A percentile compares a stretch with the other conserved stretches of the same genome.
These are phyloP conservation scores for Daldinia loculata DNA, from an alignment of 495 filamentous ascomycete species.

Conservation along the genomic window DNA sequence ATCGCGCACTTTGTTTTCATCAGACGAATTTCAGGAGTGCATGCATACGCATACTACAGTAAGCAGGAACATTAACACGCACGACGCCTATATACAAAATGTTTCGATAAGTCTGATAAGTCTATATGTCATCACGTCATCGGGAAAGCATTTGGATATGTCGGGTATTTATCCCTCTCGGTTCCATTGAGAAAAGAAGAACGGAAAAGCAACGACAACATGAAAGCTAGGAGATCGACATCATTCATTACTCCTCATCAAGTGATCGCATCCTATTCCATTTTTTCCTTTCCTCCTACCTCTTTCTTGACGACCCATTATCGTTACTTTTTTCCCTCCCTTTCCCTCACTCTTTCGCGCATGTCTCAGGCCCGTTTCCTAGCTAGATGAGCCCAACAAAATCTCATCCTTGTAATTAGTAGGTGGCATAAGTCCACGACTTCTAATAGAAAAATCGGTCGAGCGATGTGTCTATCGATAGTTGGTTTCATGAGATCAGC, in stretches of 20 bases:
- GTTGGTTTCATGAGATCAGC: slow-evolving; percentile 19
- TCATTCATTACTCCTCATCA: slow-evolving; percentile 37
- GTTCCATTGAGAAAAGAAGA: slow-evolving; percentile 17
- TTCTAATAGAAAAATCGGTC: slow-evolving; percentile 22
- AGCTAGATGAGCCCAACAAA: slow-evolving; percentile 20
- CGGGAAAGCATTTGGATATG: slow-evolving; percentile 2
- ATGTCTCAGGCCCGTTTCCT: slow-evolving; percentile 7
- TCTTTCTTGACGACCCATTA: slow-evolving; percentile 10
- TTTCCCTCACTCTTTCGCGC: slow-evolving; percentile 5
- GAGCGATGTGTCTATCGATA: slow-evolving; percentile 20
- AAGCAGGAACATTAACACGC: slow-evolving; percentile 34
- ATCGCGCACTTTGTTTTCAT: slow-evolving; percentile 32
- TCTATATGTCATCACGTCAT: slow-evolving; percentile 27
- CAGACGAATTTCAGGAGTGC: slow-evolving; percentile 43
- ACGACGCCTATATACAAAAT: slow-evolving; percentile 9
- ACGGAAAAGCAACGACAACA: slow-evolving; percentile 21
- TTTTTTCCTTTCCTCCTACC: not conserved
- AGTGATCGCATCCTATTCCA: slow-evolving; percentile 20
- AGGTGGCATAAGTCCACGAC: slow-evolving; percentile 13
- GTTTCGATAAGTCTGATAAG: slow-evolving; percentile 12
- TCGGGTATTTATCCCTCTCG: slow-evolving; percentile 27
- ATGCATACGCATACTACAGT: slow-evolving; percentile 44
- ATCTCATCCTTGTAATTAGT: slow-evolving; percentile 17
- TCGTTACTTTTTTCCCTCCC: slow-evolving; percentile 18
- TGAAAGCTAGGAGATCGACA: slow-evolving; percentile 35